These are phyloP conservation scores for Penicillium tannophilum DNA, from an alignment of 495 filamentous ascomycete species.

Conservation along the genomic window DNA sequence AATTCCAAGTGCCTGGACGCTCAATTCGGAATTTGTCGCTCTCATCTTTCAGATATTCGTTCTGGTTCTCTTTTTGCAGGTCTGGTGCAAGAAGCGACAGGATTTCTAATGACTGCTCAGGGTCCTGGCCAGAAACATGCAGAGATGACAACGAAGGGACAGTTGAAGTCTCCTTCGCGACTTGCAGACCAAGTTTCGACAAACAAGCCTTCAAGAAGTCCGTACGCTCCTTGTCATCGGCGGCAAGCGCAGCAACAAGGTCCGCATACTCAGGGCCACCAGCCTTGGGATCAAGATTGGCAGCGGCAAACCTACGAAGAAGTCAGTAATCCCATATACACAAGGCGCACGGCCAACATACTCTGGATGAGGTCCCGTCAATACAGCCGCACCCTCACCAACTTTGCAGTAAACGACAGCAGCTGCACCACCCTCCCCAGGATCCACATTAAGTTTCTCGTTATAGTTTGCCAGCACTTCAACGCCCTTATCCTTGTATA, in stretches of 20 bases:
- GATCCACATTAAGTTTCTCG: constrained; percentile 73
- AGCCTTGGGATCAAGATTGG: constrained; percentile 67
- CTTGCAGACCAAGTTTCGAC: constrained; percentile 76
- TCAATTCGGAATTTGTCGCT: constrained; percentile 85
- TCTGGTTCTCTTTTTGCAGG: constrained; percentile 62
- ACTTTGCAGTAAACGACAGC: constrained; percentile 88
- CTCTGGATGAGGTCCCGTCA: constrained; percentile 95
- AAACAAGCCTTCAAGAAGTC: constrained; percentile 83
- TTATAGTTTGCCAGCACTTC: constrained; percentile 83
- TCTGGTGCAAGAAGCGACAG: constrained; percentile 66
- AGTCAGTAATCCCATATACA: constrained; percentile 11
- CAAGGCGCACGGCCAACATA: constrained; percentile 45
- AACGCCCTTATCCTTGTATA: constrained; percentile 62
- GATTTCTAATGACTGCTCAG: constrained; percentile 65
- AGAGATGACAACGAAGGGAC: constrained; percentile 83
- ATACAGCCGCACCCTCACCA: constrained; percentile 76
- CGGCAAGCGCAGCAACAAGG: constrained; percentile 67
- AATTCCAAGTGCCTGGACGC: constrained; percentile 62
- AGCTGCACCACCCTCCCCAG: constrained; percentile 66
- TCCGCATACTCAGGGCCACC: constrained; percentile 65
- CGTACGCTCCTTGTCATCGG: constrained; percentile 68
- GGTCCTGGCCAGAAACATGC: constrained; percentile 75
- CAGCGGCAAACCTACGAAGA: constrained; percentile 71
- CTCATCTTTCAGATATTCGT: constrained; percentile 80
- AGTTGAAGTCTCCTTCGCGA: constrained; percentile 66